phyloP scores from a whole-genome alignment of 371 early-diverging fungal genomes.

The Entomophthora muscae region DNA sequence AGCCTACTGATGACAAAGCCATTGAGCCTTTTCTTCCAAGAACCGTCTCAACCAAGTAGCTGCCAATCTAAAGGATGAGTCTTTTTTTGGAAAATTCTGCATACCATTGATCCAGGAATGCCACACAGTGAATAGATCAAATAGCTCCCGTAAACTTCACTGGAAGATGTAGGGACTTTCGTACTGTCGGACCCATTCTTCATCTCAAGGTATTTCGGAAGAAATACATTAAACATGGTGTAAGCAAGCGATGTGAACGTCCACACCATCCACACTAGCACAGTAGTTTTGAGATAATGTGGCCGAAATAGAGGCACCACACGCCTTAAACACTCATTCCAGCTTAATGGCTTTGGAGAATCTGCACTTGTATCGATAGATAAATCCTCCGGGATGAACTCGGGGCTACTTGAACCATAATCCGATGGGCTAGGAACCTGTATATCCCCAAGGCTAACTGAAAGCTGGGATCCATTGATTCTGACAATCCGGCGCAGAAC shows the following conservation, averaged over 20 bases:
- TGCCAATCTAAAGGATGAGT: slow-evolving; percentile 28
- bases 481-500: slow-evolving; percentile 50
- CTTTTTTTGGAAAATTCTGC: slow-evolving; percentile 1
- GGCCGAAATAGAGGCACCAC: background rate
- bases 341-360: background rate
- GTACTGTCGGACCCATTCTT: slow-evolving; percentile 20
- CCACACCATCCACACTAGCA: slow-evolving; percentile 66
- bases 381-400: background rate
- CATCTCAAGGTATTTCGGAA: slow-evolving; percentile 52
- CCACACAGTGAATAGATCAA: slow-evolving; percentile 58
- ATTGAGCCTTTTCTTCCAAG: slow-evolving; percentile 70
- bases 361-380: no score
- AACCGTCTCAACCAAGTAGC: slow-evolving; percentile 49
- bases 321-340: no score
- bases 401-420: background rate
- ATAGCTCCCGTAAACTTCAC: slow-evolving; percentile 54
- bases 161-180: slow-evolving; percentile 14
- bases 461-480: slow-evolving; percentile 25
- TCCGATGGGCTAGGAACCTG: background rate
- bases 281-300: slow-evolving; percentile 26
- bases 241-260: slow-evolving; percentile 53
- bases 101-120: slow-evolving; percentile 61
- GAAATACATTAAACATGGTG: slow-evolving; percentile 72
- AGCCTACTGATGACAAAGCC: slow-evolving; percentile 52
- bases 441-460: slow-evolving; percentile 8